These are phyloP conservation scores for Alternaria longipes DNA, from an alignment of 2,329 filamentous ascomycete species.

Conservation along the genomic window DNA sequence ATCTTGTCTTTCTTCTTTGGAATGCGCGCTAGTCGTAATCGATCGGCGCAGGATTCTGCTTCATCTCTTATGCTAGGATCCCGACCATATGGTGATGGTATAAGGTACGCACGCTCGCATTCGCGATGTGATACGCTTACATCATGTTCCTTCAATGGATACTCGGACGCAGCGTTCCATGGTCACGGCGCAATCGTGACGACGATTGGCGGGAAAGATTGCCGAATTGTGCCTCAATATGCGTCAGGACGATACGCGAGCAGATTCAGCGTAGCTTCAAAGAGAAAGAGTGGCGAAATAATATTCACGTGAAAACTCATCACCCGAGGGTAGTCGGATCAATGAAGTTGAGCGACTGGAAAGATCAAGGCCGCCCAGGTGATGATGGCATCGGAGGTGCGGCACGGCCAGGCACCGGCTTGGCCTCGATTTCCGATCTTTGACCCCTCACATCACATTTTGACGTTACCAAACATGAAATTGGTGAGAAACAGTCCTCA, in stretches of 20 bases:
- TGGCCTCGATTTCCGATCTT: neutral
- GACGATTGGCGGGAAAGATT: neutral
- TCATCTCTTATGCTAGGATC: slow-evolving; percentile 9
- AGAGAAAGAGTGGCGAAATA: neutral
- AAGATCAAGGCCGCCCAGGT: neutral
- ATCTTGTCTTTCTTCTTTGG: neutral
- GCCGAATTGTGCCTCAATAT: neutral
- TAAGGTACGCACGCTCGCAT: slow-evolving; percentile 2
- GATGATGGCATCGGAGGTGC: neutral
- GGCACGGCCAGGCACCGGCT: neutral
- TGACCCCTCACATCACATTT: neutral
- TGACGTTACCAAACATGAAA: neutral
- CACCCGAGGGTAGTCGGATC: neutral
- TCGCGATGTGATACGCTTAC: neutral
- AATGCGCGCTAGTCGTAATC: neutral
- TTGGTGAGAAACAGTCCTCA: neutral
- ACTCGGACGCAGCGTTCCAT: neutral
- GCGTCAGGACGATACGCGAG: neutral
- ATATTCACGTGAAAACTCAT: neutral
- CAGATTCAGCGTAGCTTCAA: neutral
- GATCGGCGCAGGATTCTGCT: slow-evolving; percentile 8
- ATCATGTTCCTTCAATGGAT: slow-evolving; percentile 7
- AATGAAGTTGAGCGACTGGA: neutral
- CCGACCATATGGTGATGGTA: slow-evolving; percentile 2
- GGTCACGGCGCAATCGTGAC: neutral